phyloP scores from a whole-genome alignment of 768 basidiomycete genomes.

The Panaeolus cyanescens region DNA sequence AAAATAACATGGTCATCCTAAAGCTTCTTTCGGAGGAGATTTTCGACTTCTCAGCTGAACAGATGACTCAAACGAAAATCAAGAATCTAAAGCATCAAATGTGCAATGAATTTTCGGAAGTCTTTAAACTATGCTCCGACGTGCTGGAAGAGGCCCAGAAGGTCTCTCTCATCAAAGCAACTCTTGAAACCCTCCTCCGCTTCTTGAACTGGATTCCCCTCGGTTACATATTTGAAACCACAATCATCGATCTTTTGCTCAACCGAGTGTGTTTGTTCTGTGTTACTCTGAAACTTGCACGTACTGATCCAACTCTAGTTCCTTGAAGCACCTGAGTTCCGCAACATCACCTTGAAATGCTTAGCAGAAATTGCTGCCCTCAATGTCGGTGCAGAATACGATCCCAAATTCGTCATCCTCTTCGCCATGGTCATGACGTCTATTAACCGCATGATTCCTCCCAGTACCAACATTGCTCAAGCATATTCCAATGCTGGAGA shows the following conservation, averaged over 20 bases:
- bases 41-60: constrained; percentile 97
- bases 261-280: constrained; percentile 67
- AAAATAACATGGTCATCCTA: constrained; percentile 99
- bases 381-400: constrained; percentile 95
- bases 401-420: constrained; percentile 95
- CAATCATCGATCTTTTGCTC: constrained; percentile 91
- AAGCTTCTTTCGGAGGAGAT: constrained; percentile 98
- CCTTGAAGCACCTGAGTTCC: constrained; percentile 94
- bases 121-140: constrained; percentile 97
- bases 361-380: constrained; percentile 95
- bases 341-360: constrained; percentile 96
- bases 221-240: constrained; percentile 98
- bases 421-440: constrained; percentile 99
- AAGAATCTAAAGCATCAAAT: constrained; percentile 98
- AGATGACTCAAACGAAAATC: constrained; percentile 97
- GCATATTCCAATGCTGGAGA: constrained; percentile 91
- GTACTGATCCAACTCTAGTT: constrained; percentile 56
- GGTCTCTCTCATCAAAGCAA: constrained; percentile 90
- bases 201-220: constrained; percentile 99
- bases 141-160: constrained; percentile 98
- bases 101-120: constrained; percentile 96
- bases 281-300: constrained; percentile 8
- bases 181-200: constrained; percentile 89
- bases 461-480: constrained; percentile 90
- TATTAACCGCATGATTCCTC: constrained; percentile 95